Evolutionary conservation across 192 early-diverging fungal genomes (phyloP).

Genomic region (Paraglomus brasilianum): DNA sequence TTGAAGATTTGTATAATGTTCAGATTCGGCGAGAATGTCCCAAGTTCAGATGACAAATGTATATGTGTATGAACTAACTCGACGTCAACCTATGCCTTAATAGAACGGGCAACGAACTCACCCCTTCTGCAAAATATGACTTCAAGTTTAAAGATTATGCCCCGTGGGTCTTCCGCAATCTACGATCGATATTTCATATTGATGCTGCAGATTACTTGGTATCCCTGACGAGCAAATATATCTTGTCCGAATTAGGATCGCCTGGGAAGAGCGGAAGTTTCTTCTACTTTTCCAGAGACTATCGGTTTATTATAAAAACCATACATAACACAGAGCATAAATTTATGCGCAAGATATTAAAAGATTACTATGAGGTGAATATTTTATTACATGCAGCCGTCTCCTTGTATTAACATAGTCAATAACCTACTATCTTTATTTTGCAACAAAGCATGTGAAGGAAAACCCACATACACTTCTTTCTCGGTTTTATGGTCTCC

Average conservation of each 20-base stretch:
- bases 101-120: slow-evolving; percentile 90
- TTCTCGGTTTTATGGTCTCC: slow-evolving; percentile 92
- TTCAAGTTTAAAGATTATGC: slow-evolving; percentile 99
- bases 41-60: no score
- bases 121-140: slow-evolving; percentile 92
- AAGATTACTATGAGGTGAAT: slow-evolving; percentile 79
- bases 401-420: neutral
- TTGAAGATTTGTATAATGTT: no score
- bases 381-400: slow-evolving; percentile 2
- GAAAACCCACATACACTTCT: slow-evolving; percentile 90
- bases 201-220: slow-evolving; percentile 93
- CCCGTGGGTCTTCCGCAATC: slow-evolving; percentile 92
- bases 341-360: slow-evolving; percentile 85
- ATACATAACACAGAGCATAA: slow-evolving; percentile 94
- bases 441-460: slow-evolving; percentile 65
- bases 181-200: slow-evolving; percentile 85
- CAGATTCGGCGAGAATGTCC: no score
- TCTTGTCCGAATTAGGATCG: slow-evolving; percentile 90
- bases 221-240: slow-evolving; percentile 95
- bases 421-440: slow-evolving; percentile 2
- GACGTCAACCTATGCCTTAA: neutral
- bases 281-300: slow-evolving; percentile 98
- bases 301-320: slow-evolving; percentile 98
- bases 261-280: slow-evolving; percentile 96
- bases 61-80: no score